phyloP scores from a whole-genome alignment of 2,329 filamentous ascomycete genomes.

The Ceratocystis ficicola region DNA sequence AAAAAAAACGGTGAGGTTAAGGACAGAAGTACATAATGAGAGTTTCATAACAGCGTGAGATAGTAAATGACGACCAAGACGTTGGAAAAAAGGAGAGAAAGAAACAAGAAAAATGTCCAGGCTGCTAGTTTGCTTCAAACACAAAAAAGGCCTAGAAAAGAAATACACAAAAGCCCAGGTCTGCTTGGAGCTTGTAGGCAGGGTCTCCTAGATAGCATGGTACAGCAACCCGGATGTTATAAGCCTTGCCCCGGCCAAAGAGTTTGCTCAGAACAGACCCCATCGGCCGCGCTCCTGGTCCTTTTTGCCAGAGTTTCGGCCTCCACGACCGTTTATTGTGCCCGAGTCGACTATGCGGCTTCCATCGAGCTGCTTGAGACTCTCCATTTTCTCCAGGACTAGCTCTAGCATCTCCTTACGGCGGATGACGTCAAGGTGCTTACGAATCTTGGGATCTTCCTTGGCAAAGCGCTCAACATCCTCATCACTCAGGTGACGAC shows the following conservation, averaged over 20 bases:
- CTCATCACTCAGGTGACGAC: constrained; percentile 62
- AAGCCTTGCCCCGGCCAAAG: neutral
- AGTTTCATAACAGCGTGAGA: constrained; percentile 16
- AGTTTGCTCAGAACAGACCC: constrained; percentile 35
- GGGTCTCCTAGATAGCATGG: neutral
- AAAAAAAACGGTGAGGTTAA: neutral
- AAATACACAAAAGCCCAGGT: neutral
- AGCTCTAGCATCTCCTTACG: constrained; percentile 88
- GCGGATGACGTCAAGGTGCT: constrained; percentile 82
- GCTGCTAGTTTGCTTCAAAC: constrained; percentile 2
- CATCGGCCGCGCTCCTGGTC: constrained; percentile 37
- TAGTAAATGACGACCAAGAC: neutral
- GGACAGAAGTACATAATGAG: neutral
- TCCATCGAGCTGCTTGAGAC: constrained; percentile 69
- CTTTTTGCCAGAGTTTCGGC: constrained; percentile 20
- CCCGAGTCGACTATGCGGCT: constrained; percentile 24
- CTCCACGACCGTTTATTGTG: constrained; percentile 15
- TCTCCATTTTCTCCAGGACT: constrained; percentile 92
- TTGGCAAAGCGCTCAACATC: constrained; percentile 84
- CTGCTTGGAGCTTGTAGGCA: neutral
- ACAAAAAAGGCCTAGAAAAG: neutral
- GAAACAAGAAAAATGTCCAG: neutral
- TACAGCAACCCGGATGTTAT: neutral
- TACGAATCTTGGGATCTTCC: constrained; percentile 80
- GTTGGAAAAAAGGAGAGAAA: neutral